Evolutionary conservation across 176 grass and related monocot genomes (phyloP).

Genomic region (Calamus simplicifolius): DNA sequence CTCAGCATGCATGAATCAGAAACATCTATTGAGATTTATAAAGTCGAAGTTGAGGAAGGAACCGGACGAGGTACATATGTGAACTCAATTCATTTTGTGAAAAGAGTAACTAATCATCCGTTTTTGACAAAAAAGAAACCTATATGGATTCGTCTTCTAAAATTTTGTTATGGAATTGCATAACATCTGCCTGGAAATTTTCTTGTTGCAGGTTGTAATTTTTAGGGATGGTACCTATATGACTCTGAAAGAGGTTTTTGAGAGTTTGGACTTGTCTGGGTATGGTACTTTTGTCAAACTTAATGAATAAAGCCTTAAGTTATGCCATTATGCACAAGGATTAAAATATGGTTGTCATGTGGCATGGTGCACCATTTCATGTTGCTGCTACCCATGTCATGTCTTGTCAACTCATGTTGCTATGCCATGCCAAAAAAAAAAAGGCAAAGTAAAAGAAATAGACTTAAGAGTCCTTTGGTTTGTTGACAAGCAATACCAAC

Average conservation of each 20-base stretch:
- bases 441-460: too few relatives aligned
- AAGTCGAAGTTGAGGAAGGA: conserved; percentile 93
- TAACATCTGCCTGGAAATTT: not conserved
- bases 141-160: too few relatives aligned
- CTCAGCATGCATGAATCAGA: conserved; percentile 98
- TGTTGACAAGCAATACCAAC: too few relatives aligned
- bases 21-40: conserved; percentile 94
- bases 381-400: too few relatives aligned
- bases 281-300: conserved; percentile 29
- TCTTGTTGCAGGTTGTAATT: conserved; percentile 69
- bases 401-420: too few relatives aligned
- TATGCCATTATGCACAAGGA: too few relatives aligned
- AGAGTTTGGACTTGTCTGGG: conserved; percentile 95
- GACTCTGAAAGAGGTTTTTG: conserved; percentile 92
- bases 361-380: too few relatives aligned
- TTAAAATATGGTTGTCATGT: too few relatives aligned
- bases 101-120: not conserved
- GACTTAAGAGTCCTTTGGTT: too few relatives aligned
- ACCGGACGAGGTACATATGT: conserved; percentile 58
- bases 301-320: not conserved
- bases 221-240: conserved; percentile 95
- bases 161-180: too few relatives aligned
- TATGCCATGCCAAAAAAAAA: too few relatives aligned
- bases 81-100: conserved; percentile 5
- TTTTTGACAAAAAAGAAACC: too few relatives aligned